Base-by-base conservation (phyloP, 2,329 filamentous ascomycete genomes). In the Penicillium aurantiogriseum region DNA sequence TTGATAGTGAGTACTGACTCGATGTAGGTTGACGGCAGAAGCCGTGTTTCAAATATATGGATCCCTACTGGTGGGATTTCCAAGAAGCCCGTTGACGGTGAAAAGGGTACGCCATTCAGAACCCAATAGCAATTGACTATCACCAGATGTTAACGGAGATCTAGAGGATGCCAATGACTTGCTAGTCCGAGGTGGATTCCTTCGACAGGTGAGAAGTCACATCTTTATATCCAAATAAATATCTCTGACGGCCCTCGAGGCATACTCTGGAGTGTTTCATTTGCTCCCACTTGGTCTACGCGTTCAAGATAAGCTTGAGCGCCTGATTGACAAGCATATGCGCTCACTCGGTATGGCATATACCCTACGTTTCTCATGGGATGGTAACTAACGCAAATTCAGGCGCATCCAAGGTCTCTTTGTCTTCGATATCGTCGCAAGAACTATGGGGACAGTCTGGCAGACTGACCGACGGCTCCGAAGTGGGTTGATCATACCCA, bases 231-330 rank as follows among this genome's bases (percentile, higher is more conserved):
- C n/a, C 15, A 3, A 8, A 1, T 5, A 29, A 44, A 23, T 40
- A 33, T 33, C 19, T 27, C 48, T 56, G 19, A 52, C n/a, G 8
- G 8, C 5, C 17, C 3, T 35, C 1, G 64, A 92, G 86, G 88
- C 91, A 21, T 89, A 96, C 71, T 86, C 92, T 8, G 94, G 94
- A 29, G 86, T 97, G 36, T 99, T 97, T 67, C 94, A 99, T 69
- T 82, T 96, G 70, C 81, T 99, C 1, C 94, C 94, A 0, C 77
- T 99, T 0, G 94, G 94, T 0, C 81, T 91, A 31, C 85, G 91
- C 29, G 91, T 97, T 0, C 92, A 96, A 68, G 85, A 91, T 51
- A 99, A 97, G 74, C 79, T 97, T 31, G 92, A 97, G 70, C 77
- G 78, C 11, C 77, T 97, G 11, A 88, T 99, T 64, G 92, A 97